Base-by-base conservation (phyloP, 148 eudicot species). In the Camellia sinensis region DNA sequence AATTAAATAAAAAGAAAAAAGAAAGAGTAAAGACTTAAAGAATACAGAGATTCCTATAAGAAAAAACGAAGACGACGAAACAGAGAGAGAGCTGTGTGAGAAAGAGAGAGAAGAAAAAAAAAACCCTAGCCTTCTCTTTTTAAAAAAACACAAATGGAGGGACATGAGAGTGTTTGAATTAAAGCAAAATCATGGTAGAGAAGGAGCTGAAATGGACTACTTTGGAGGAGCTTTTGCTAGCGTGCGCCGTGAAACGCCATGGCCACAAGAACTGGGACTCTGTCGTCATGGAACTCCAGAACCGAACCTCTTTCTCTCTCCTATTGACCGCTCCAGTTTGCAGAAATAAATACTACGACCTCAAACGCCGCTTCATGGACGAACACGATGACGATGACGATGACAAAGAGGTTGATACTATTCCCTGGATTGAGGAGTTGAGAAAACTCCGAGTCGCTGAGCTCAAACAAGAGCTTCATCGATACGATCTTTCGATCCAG, bases 401-500 rank as follows among this genome's bases (percentile, higher is more conserved):
- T 1, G 68, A 13, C 57, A 70, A n/a, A 15, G 70, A 45, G 57
- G 69, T 3, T 5, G 67, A 60, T 86, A 45, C 44, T 63, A 76
- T 76, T 21, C 79, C 79, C 6, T 76, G 79, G 79, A 45, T 76
- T 17, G 89, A 86, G 77, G 87, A 86, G 77, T 75, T 86, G 71
- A 53, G 85, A 53, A 84, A 79, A 46, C 80, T 84, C 48, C 75
- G 89, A 5, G 84, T 86, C 3, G 81, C 78, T 22, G 89, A 86
- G 70, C 89, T 86, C 8, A 80, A 79, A 71, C 82, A 80, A 37
- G 85, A 83, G 66, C 83, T 86, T 43, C 79, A 84, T 12, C 86
- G 89, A 29, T 79, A 81, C 86, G 87, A 84, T 84, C 85, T 84
- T 43, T 81, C 82, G 83, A 86, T 86, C 89, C 83, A 84, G 89